phyloP scores from a whole-genome alignment of 805 yeast species.

The Candida silvicultrix region DNA sequence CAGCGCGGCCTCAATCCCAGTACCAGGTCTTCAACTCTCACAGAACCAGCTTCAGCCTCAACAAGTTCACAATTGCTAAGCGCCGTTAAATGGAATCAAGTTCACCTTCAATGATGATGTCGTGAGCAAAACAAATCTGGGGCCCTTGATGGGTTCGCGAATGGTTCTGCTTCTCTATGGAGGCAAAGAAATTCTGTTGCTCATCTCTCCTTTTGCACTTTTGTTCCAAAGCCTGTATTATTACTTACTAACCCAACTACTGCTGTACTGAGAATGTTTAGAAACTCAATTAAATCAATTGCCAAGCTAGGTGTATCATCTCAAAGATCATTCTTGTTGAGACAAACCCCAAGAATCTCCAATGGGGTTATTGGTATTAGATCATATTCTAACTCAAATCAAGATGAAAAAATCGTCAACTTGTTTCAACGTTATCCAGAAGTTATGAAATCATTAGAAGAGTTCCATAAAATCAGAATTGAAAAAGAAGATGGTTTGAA shows the following conservation, averaged over 20 bases:
- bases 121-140: no score
- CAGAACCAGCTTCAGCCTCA: no score
- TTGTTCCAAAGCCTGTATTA: no score
- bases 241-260: no score
- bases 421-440: neutral
- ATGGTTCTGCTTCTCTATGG: neutral
- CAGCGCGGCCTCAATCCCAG: no score
- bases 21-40: no score
- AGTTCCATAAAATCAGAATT: neutral
- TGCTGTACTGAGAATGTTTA: neutral
- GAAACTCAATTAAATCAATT: neutral
- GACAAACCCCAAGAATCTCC: neutral
- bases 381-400: neutral
- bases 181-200: no score
- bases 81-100: no score
- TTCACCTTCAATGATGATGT: no score
- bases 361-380: neutral
- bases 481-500: neutral
- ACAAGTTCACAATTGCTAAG: no score
- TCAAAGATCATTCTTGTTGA: neutral
- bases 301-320: neutral
- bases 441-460: neutral
- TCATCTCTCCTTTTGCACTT: no score
- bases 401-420: neutral
- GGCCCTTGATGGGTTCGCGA: no score